Conservation (phyloP, 345 rosid genomes). For the Eucalyptus brandiana region DNA sequence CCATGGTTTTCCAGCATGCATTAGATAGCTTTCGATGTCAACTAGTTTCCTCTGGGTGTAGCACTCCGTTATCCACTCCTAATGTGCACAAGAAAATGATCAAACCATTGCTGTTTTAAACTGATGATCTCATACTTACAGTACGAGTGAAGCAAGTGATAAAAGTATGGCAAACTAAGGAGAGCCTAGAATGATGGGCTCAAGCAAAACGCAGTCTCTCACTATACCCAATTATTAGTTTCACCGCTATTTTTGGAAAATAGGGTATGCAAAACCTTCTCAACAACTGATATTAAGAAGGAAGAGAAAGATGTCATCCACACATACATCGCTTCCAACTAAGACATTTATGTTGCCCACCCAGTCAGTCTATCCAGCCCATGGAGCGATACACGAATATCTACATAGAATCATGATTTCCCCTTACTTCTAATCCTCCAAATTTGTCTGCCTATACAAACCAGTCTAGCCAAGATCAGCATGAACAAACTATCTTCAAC, state of each 20-base stretch:
- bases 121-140: neutral
- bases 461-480: neutral
- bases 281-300: neutral
- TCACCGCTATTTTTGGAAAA: neutral
- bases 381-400: neutral
- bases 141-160: neutral
- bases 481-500: neutral
- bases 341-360: neutral
- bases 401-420: neutral
- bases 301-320: neutral
- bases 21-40: constrained; percentile 65
- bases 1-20: constrained; percentile 95
- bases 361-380: neutral
- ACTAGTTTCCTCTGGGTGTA: constrained; percentile 57
- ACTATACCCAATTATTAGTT: neutral
- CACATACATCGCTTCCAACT: neutral
- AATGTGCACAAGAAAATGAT: neutral
- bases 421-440: neutral
- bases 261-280: neutral
- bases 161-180: neutral
- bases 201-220: neutral
- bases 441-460: neutral
- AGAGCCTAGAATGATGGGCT: neutral
- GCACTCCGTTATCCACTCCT: constrained; percentile 87
- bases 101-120: neutral